A percentile compares a stretch with the other conserved stretches of the same genome.
phyloP scores from a whole-genome alignment of 176 grass and related monocot species.

The Triticum aestivum region IWGSC_CS_RefSeq_v2.1 NC_057802.1:403672174-403672673 shows the following conservation, averaged over 20 bases:
- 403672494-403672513: slow-evolving; percentile 25
- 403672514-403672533: slow-evolving; percentile 36
- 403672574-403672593: slow-evolving; percentile 85
- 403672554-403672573: slow-evolving; percentile 67
- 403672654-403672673: slow-evolving; percentile 45
- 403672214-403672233: slow-evolving; percentile 18
- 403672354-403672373: neutral
- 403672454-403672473: slow-evolving; percentile 16
- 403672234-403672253: slow-evolving; percentile 17
- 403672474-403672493: neutral
- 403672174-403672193: slow-evolving; percentile 35
- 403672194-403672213: slow-evolving; percentile 38
- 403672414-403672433: neutral
- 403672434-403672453: neutral
- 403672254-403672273: neutral
- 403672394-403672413: neutral
- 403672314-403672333: neutral
- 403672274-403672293: neutral
- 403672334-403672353: neutral
- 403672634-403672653: slow-evolving; percentile 63
- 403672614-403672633: slow-evolving; percentile 56
- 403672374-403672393: neutral
- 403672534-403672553: slow-evolving; percentile 56
- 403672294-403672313: slow-evolving; percentile 13
- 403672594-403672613: slow-evolving; percentile 57